These are phyloP conservation scores for Phaeosphaeria sp. DNA, from an alignment of 2,329 filamentous ascomycete genomes.

Conservation along the genomic window DNA sequence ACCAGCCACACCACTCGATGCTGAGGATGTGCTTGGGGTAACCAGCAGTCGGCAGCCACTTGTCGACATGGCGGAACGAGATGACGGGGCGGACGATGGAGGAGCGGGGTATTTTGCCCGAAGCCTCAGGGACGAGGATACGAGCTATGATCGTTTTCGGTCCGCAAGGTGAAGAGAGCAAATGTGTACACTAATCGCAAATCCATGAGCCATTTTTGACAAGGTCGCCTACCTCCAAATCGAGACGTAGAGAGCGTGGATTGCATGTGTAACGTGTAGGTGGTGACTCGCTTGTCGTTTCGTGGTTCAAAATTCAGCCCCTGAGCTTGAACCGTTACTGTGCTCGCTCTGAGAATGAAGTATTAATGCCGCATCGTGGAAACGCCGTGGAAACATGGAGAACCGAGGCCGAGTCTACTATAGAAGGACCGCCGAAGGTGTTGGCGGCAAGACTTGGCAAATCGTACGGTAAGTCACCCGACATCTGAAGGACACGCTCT, in stretches of 20 bases:
- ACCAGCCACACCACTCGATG: slow-evolving; percentile 28
- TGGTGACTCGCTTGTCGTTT: background rate
- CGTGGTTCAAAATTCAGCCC: background rate
- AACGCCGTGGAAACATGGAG: background rate
- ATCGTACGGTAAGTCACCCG: background rate
- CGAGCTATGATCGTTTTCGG: slow-evolving; percentile 26
- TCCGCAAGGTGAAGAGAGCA: background rate
- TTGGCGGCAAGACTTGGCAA: background rate
- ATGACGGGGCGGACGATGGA: slow-evolving; percentile 8
- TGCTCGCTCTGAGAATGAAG: background rate
- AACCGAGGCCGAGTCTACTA: background rate
- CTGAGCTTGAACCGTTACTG: background rate
- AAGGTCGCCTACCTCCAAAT: background rate
- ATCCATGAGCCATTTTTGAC: background rate
- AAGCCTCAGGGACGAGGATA: slow-evolving; percentile 16
- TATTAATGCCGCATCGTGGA: background rate
- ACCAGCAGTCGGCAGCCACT: slow-evolving; percentile 25
- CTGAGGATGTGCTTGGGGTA: slow-evolving; percentile 25
- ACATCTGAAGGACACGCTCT: background rate
- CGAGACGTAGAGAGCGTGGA: background rate
- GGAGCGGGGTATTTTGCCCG: slow-evolving; percentile 12
- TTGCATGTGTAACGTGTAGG: background rate
- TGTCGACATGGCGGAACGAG: slow-evolving; percentile 11
- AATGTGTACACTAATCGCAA: slow-evolving; percentile 2
- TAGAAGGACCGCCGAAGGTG: background rate